Conservation (phyloP, 1,284 basidiomycete genomes). For the Cryptococcus floricola region DNA sequence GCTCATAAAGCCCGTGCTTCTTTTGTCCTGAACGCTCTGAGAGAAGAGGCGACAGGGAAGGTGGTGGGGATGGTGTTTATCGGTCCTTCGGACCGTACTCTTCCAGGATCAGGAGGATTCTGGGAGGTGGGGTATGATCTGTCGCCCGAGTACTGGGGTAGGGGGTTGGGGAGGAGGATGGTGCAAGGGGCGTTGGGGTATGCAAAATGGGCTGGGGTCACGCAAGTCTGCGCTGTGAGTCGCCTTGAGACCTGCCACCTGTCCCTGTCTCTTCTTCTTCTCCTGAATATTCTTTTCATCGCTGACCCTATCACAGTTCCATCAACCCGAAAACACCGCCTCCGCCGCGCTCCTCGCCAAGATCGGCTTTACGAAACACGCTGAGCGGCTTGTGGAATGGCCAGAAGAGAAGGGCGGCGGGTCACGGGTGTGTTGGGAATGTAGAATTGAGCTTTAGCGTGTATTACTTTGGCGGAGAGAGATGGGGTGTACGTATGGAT, state of each 20-base stretch:
- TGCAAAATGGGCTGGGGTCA: background rate
- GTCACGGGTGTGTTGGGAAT: too few relatives aligned
- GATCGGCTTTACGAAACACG: too few relatives aligned
- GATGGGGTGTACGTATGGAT: too few relatives aligned
- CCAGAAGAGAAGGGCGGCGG: background rate
- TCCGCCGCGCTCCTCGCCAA: too few relatives aligned
- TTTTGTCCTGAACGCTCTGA: background rate
- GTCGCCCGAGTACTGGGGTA: background rate
- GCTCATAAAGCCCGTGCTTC: background rate
- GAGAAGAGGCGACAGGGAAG: background rate
- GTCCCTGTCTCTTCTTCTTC: too few relatives aligned
- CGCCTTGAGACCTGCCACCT: too few relatives aligned
- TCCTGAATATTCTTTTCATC: too few relatives aligned
- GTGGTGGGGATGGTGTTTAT: background rate
- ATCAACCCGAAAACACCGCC: too few relatives aligned
- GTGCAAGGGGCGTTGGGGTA: background rate
- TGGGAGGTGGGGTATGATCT: slow-evolving; percentile 1
- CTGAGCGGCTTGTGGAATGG: background rate
- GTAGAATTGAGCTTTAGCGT: too few relatives aligned
- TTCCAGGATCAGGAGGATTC: too few relatives aligned
- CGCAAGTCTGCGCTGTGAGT: background rate
- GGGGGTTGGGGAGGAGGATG: background rate
- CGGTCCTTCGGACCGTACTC: background rate
- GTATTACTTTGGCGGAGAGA: too few relatives aligned
- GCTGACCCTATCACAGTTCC: too few relatives aligned